phyloP scores from a whole-genome alignment of 2,329 filamentous ascomycete genomes.

The Trichoderma oligosporum region DNA sequence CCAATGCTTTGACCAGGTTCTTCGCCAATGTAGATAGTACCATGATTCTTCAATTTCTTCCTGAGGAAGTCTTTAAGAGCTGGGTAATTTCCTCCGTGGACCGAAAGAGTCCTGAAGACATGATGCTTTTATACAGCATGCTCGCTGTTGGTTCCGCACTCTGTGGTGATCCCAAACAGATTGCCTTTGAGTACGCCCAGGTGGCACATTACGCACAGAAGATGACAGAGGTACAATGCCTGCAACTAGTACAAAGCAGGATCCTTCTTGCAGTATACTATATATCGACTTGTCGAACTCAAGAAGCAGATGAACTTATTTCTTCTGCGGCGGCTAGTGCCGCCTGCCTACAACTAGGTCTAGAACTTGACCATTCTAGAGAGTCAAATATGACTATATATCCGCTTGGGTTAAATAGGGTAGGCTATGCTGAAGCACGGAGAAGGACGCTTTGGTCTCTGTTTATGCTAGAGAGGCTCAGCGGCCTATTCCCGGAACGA shows the following conservation, averaged over 20 bases:
- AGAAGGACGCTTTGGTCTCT: constrained; percentile 70
- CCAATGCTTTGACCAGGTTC: constrained; percentile 39
- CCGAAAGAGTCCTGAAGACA: constrained; percentile 40
- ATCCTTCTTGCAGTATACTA: constrained; percentile 65
- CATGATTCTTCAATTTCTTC: constrained; percentile 42
- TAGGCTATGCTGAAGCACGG: constrained; percentile 61
- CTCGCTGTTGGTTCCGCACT: constrained; percentile 39
- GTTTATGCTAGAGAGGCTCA: constrained; percentile 66
- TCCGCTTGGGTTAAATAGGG: constrained; percentile 55
- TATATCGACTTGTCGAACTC: constrained; percentile 56
- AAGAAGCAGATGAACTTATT: constrained; percentile 60
- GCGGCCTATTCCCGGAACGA: constrained; percentile 53
- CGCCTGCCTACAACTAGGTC: constrained; percentile 58
- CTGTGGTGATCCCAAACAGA: constrained; percentile 37
- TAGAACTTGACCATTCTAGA: constrained; percentile 51
- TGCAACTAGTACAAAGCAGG: constrained; percentile 65
- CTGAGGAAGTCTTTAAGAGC: constrained; percentile 38
- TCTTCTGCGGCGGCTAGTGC: constrained; percentile 59
- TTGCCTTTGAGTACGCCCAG: constrained; percentile 41
- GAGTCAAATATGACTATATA: constrained; percentile 40
- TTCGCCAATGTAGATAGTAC: constrained; percentile 42
- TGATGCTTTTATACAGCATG: constrained; percentile 46
- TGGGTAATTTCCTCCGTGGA: constrained; percentile 37
- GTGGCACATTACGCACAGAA: constrained; percentile 56
- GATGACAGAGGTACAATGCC: constrained; percentile 28